These are phyloP conservation scores for Brassica hybrid DNA, from an alignment of 441 rosid species.

Conservation along the genomic window DNA sequence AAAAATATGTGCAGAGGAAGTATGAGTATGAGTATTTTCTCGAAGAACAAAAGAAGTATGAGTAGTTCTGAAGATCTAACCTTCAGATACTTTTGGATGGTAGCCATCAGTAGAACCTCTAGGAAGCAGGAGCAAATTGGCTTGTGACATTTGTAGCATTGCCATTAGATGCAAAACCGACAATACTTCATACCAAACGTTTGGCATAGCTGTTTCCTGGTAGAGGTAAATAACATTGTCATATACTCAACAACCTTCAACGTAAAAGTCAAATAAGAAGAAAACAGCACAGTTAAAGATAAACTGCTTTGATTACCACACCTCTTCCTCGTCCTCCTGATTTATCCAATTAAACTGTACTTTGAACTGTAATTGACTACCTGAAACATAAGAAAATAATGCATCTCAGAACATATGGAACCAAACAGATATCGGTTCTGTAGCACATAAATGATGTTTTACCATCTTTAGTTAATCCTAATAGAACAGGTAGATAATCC, in stretches of 20 bases:
- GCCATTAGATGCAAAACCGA: slow-evolving; percentile 99
- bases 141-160: slow-evolving; percentile 80
- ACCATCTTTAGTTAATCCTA: slow-evolving; percentile 94
- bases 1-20: too few relatives aligned
- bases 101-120: slow-evolving; percentile 77
- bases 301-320: slow-evolving; percentile 40
- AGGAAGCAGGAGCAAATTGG: slow-evolving; percentile 92
- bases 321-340: slow-evolving; percentile 96
- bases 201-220: slow-evolving; percentile 90
- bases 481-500: slow-evolving; percentile 92
- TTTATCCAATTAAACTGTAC: slow-evolving; percentile 91
- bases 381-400: slow-evolving; percentile 43
- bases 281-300: slow-evolving; percentile 9
- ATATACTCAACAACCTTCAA: slow-evolving; percentile 21
- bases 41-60: too few relatives aligned
- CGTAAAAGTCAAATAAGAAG: slow-evolving; percentile 6
- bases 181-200: slow-evolving; percentile 93
- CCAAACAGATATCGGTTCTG: slow-evolving; percentile 28
- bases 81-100: slow-evolving; percentile 92
- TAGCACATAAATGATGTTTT: slow-evolving; percentile 26
- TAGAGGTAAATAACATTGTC: slow-evolving; percentile 35
- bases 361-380: slow-evolving; percentile 72
- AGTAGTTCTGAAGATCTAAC: slow-evolving; percentile 46
- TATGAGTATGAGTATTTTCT: too few relatives aligned
- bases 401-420: slow-evolving; percentile 9